Evolutionary conservation across 306 rosid genomes (phyloP), one percentile per base, ranked within the genome.

Genomic region (Inga oerstediana): DNA sequence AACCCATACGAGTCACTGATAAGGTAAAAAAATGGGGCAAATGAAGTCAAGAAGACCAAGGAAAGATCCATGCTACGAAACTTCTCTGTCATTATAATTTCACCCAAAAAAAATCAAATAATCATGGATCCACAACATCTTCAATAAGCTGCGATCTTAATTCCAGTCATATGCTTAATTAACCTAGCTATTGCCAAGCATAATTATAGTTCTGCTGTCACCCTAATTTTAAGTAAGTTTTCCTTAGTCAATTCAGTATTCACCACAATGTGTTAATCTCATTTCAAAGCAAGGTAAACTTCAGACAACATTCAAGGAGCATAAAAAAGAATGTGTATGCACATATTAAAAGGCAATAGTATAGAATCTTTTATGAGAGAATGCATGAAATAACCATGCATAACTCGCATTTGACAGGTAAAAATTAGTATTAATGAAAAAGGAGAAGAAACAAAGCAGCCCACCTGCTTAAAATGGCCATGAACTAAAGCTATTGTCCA

Each of bases 401-500:
- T 68, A 19, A 68, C 73, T 16, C 73, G 8, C 2, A 39, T 69
- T 69, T 69, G 74, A 69, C 48, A 19, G 7, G 74, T 39, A 39
- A 41, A 20, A 37, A 39, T 35, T 37, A 67, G 39, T 34, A 37
- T 17, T 45, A 20, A 41, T 39, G 5, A 67, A 19, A 14, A 69
- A 8, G 74, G 30, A 69, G 49, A 15, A 20, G 30, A 39, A 37
- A 20, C 8, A 69, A 69, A 69, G 74, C 32, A 13, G 22, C 48
- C 22, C 39, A 69, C 74, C 74, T 69, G 74, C 74, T 90, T 92
- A 86, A 95, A 95, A 89, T 96, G 93, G 20, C 99, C 99, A 77
- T 96, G 99, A 85, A 96, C 99, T 82, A 96, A 89, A 70, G 99
- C 93, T 85, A 96, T 91, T 37, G 99, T 96, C 99, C 99, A 96